Evolutionary conservation across 139 green algal genomes (phyloP), one percentile per base, ranked within the genome.

Genomic region (Chlamydomonas sphaeroides): DNA sequence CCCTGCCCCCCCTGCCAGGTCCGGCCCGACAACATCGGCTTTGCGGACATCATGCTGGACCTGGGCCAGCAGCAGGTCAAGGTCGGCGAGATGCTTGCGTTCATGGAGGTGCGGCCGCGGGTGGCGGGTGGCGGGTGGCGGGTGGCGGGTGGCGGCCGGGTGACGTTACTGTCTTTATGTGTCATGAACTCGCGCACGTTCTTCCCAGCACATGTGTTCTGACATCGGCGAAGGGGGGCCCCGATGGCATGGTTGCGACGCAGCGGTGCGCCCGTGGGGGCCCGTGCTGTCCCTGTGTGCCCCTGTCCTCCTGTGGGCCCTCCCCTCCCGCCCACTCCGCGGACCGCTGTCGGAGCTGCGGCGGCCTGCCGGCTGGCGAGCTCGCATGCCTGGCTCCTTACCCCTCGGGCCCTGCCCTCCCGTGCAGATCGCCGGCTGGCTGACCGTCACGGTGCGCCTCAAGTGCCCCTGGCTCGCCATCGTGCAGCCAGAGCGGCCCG

Each of bases 391-490:
- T 17, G 5, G 26, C 41, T 32, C n/a, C n/a, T n/a, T n/a, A n/a
- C n/a, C n/a, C n/a, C n/a, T 41, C 38, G 35, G 5, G 6, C 26
- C 42, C 3, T 42, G 15, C 4, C 21, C 17, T 1, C 45, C n/a
- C 10, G 23, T 10, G n/a, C 74, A 80, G 74, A 70, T 80, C 74
- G 62, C 21, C 74, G 74, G 74, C 20, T 26, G n/a, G 59, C 61
- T 80, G 39, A 80, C 74, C 5, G 32, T 80, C 21, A 62, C 59
- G 32, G 17, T 80, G 59, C 74, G 65, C 23, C 32, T 80, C 38
- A 20, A 70, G 18, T 80, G 74, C 74, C 74, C 74, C 74, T 80
- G 74, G 74, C 39, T 80, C 41, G 74, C 74, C 28, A 41, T 80
- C 59, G 59, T 80, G 59, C n/a, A 80, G 39, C 30, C 59, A 0